These are phyloP conservation scores for Sclerotinia borealis DNA, from an alignment of 2,329 filamentous ascomycete genomes.

Conservation along the genomic window DNA sequence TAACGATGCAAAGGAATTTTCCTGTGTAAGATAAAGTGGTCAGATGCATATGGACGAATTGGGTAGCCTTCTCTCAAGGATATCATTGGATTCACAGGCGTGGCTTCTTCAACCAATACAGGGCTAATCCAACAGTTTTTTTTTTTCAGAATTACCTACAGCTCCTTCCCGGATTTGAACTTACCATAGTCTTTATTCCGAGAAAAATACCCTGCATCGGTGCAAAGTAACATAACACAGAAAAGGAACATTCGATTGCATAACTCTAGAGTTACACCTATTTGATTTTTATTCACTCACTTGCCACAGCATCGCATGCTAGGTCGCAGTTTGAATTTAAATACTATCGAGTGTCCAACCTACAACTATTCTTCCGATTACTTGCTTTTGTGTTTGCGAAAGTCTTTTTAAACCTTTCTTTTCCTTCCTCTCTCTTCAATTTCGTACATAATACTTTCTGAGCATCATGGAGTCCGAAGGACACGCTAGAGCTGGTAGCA, in stretches of 20 bases:
- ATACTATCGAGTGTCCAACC: background rate
- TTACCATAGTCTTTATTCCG: background rate
- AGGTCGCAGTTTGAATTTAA: background rate
- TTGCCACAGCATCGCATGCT: background rate
- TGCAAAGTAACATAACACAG: constrained; percentile 8
- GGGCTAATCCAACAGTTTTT: no score
- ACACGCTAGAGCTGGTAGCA: background rate
- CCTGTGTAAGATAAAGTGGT: background rate
- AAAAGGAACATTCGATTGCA: background rate
- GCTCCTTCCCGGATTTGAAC: background rate
- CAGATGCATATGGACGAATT: background rate
- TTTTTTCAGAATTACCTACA: background rate
- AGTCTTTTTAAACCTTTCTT: background rate
- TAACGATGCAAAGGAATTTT: background rate
- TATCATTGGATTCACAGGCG: background rate
- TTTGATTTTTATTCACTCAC: background rate
- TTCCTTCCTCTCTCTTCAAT: background rate
- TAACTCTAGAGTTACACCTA: background rate
- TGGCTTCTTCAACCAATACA: no score
- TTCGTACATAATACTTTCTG: background rate
- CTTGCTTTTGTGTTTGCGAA: background rate
- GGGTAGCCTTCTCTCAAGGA: background rate
- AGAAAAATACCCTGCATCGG: constrained; percentile 1
- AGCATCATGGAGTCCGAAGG: constrained; percentile 4
- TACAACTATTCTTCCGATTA: background rate